phyloP scores from a whole-genome alignment of 2,329 filamentous ascomycete genomes.

The Westerdykella ornata region DNA sequence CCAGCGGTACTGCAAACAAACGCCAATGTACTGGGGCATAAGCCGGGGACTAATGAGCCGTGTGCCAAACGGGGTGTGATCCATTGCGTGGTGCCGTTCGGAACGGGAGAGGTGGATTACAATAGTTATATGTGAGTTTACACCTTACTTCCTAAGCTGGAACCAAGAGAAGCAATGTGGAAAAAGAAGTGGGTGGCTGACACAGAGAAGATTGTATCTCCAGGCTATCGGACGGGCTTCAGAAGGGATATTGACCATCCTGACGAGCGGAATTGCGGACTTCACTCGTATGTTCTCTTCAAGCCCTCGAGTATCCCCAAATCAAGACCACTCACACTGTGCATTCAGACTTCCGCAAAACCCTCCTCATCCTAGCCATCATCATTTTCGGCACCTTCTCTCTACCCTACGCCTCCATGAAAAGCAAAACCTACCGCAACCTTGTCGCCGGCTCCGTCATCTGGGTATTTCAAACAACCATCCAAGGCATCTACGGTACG shows the following conservation, averaged over 20 bases:
- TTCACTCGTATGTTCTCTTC: constrained; percentile 9
- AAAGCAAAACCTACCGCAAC: constrained; percentile 7
- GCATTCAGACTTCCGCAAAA: constrained; percentile 8
- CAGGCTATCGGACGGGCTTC: constrained; percentile 14
- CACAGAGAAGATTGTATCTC: constrained; percentile 8
- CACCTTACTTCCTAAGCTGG: not conserved
- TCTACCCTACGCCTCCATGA: constrained; percentile 11
- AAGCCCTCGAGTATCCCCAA: too few relatives aligned
- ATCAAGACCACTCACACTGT: too few relatives aligned
- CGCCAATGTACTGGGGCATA: constrained; percentile 5
- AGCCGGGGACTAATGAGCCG: constrained; percentile 2
- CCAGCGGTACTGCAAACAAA: constrained; percentile 3
- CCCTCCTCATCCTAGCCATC: constrained; percentile 7
- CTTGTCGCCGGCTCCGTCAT: constrained; percentile 8
- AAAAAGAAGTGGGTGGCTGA: not conserved
- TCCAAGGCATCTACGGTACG: constrained; percentile 13
- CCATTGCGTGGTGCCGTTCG: constrained; percentile 13
- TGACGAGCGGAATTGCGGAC: constrained; percentile 13
- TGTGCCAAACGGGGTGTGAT: constrained; percentile 11
- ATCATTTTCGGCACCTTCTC: constrained; percentile 11
- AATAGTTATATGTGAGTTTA: constrained; percentile 12
- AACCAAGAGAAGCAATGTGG: not conserved
- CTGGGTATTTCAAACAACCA: constrained; percentile 11
- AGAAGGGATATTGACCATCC: constrained; percentile 11
- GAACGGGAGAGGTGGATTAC: constrained; percentile 13